phyloP scores from a whole-genome alignment of 371 early-diverging fungal genomes.

The Mortierella polycephala region DNA sequence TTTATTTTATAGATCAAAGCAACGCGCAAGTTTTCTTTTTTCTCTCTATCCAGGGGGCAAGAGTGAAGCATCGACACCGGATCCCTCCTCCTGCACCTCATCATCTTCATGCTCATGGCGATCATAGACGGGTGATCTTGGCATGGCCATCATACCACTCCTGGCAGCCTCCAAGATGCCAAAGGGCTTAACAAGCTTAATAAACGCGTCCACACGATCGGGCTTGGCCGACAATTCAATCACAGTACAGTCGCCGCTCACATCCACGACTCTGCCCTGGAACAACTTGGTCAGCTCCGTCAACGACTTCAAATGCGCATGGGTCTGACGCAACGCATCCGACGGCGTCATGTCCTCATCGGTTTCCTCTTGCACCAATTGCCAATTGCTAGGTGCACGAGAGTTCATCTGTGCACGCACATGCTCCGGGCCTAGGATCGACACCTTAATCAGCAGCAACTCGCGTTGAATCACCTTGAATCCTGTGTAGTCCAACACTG shows the following conservation, averaged over 20 bases:
- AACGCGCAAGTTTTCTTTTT: no score
- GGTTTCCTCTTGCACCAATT: constrained; percentile 59
- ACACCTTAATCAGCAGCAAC: constrained; percentile 91
- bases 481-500: constrained; percentile 93
- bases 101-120: constrained; percentile 69
- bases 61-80: constrained; percentile 83
- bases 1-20: background rate
- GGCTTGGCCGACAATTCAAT: constrained; percentile 92
- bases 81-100: constrained; percentile 61
- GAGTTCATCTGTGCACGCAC: constrained; percentile 63
- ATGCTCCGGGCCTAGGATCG: constrained; percentile 82
- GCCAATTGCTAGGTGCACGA: constrained; percentile 44
- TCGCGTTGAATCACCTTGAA: constrained; percentile 90
- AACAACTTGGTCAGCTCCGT: constrained; percentile 88
- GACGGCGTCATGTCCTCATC: constrained; percentile 63
- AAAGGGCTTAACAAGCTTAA: constrained; percentile 91
- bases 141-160: constrained; percentile 96
- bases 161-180: constrained; percentile 95
- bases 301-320: constrained; percentile 83
- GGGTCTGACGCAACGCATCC: constrained; percentile 70
- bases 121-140: constrained; percentile 84
- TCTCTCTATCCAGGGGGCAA: constrained; percentile 90
- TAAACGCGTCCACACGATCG: constrained; percentile 87
- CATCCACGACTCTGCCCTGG: constrained; percentile 91
- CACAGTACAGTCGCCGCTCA: constrained; percentile 81